Percentiles rank a stretch among this genome's conserved stretches.
Conservation (phyloP, 805 yeast genomes). For the Wickerhamiella shivajii region DNA sequence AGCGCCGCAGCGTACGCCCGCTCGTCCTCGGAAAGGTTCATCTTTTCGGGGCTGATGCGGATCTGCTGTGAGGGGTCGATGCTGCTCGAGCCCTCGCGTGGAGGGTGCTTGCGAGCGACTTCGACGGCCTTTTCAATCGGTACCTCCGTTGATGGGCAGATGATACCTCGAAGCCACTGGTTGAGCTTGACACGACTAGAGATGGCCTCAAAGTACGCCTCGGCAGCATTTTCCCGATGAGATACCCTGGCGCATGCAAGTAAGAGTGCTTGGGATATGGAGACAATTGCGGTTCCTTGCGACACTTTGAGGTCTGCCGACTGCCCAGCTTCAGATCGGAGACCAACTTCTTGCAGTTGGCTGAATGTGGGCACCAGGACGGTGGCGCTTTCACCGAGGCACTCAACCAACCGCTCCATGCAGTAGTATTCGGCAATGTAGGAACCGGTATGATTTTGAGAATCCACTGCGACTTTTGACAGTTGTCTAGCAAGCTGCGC, state of each 20-base stretch:
- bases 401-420: conserved; percentile 8
- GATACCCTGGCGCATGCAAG: conserved; percentile 10
- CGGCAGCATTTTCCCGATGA: conserved; percentile 9
- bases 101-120: conserved; percentile 6
- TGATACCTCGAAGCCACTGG: conserved; percentile 17
- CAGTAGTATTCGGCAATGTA: conserved; percentile 16
- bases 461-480: conserved; percentile 4
- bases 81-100: conserved; percentile 2
- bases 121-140: conserved; percentile 10
- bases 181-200: conserved; percentile 9
- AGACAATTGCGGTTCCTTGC: conserved; percentile 4
- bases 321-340: neutral
- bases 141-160: conserved; percentile 12
- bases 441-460: conserved; percentile 7
- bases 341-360: conserved; percentile 5
- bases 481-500: conserved; percentile 13
- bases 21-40: conserved; percentile 10
- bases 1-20: conserved; percentile 8
- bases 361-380: conserved; percentile 12
- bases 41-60: conserved; percentile 1
- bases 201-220: conserved; percentile 8
- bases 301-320: neutral
- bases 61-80: neutral
- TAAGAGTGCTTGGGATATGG: conserved; percentile 10
- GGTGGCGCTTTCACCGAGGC: conserved; percentile 4